These are phyloP conservation scores for Aureobasidium sp. DNA, from an alignment of 2,329 filamentous ascomycete species.

Conservation along the genomic window DNA sequence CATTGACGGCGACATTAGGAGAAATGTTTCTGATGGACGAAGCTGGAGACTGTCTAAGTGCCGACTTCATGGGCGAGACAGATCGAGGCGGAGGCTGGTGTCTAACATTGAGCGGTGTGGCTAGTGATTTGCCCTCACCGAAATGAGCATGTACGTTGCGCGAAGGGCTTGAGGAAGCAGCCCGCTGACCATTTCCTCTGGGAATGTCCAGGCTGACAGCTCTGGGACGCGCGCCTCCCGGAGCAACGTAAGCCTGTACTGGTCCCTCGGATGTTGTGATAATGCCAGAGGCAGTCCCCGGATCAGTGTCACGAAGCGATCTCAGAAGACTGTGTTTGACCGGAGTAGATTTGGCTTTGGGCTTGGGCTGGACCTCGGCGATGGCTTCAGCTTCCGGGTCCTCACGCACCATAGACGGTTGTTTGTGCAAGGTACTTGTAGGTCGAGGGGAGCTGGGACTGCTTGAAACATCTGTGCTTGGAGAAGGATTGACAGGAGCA, in stretches of 20 bases:
- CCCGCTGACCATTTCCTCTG: slow-evolving; percentile 20
- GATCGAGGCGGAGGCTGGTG: slow-evolving; percentile 66
- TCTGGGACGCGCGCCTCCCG: slow-evolving; percentile 19
- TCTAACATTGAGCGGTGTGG: slow-evolving; percentile 46
- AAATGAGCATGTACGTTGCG: slow-evolving; percentile 56
- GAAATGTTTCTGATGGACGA: slow-evolving; percentile 39
- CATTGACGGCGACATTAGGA: slow-evolving; percentile 33
- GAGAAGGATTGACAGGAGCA: slow-evolving; percentile 28
- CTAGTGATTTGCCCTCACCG: slow-evolving; percentile 49
- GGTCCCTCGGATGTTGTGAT: slow-evolving; percentile 21
- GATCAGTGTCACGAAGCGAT: slow-evolving; percentile 2
- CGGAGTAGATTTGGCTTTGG: background rate
- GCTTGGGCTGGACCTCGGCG: slow-evolving; percentile 14
- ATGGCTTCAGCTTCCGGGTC: slow-evolving; percentile 26
- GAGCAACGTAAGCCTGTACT: slow-evolving; percentile 21
- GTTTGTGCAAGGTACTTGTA: slow-evolving; percentile 23
- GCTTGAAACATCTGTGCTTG: slow-evolving; percentile 9
- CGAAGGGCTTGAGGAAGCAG: slow-evolving; percentile 50
- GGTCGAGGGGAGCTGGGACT: slow-evolving; percentile 22
- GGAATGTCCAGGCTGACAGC: slow-evolving; percentile 30
- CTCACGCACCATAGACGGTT: slow-evolving; percentile 29
- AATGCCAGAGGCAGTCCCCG: background rate
- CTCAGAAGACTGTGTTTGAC: background rate
- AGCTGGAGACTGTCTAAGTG: slow-evolving; percentile 59
- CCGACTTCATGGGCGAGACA: slow-evolving; percentile 69